Evolutionary conservation across 164 flowering plant species (phyloP), one percentile per base, ranked within the genome.

Genomic region (Vitis vinifera): DNA sequence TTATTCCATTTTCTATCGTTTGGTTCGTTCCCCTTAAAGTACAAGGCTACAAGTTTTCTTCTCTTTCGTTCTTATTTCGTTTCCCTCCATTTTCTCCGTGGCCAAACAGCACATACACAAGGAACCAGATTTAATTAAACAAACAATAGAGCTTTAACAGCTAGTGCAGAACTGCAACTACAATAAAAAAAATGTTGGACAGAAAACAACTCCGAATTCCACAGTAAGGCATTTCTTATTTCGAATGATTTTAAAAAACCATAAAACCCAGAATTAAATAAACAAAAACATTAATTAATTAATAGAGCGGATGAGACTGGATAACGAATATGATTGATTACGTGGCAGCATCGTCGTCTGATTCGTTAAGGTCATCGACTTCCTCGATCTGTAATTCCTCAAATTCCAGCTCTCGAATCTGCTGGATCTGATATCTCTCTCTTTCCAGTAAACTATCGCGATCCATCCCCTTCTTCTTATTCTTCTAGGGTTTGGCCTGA

Each of bases 381-480:
- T 95, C 99, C 77, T 95, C 97, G 60, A 95, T 77, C 74, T 86
- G 84, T 67, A 95, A 76, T 47, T 91, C 97, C 76, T 93, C 98
- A 68, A 65, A 70, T 6, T 95, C 98, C 31, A 95, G 96, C 85
- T 87, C 84, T 51, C 88, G 84, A 62, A 95, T 89, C 63, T 88
- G 90, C 81, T 87, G 87, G 53, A 95, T 91, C 77, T 88, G 97
- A 13, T 75, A 78, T 79, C 86, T 81, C 80, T 94, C 99, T 51
- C 77, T 82, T 79, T 80, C 89, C 13, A 72, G 37, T 2, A 85
- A 67, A 37, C 79, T 51, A 1, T 81, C 74, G 10, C 84, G 84
- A 1, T 78, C 89, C 85, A 78, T 79, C 19, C 66, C 51, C 51
- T 14, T 31, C 48, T 47, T 23, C 13, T 47, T 58, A 12, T 17